Conservation (phyloP, 305 asterid genomes). For the Solanum hybrid region DNA sequence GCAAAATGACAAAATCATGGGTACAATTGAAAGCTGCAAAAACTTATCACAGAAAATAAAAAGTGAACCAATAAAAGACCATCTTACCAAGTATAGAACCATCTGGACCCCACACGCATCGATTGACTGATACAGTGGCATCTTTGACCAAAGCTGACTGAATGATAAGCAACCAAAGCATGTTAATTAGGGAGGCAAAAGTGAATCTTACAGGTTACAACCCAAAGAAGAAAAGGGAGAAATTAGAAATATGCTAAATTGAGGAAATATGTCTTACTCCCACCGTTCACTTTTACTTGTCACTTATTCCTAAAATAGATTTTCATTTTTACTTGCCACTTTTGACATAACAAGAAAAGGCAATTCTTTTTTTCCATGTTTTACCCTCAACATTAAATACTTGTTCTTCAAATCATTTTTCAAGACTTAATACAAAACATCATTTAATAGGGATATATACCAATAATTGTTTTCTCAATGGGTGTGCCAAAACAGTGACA, state of each 20-base stretch:
- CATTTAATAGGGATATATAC: background rate
- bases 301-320: background rate
- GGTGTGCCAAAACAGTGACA: background rate
- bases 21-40: background rate
- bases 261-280: background rate
- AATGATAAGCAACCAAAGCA: slow-evolving; percentile 14
- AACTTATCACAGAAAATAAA: slow-evolving; percentile 4
- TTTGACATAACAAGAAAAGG: background rate
- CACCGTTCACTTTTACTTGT: background rate
- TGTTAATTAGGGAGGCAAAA: background rate
- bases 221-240: background rate
- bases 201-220: background rate
- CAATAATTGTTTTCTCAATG: background rate
- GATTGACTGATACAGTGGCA: slow-evolving; percentile 75
- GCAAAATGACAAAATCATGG: slow-evolving; percentile 9
- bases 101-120: slow-evolving; percentile 94
- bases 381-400: background rate
- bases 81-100: slow-evolving; percentile 83
- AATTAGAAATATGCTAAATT: background rate
- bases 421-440: background rate
- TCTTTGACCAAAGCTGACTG: slow-evolving; percentile 89
- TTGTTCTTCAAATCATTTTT: background rate
- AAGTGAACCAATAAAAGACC: background rate
- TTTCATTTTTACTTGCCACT: background rate
- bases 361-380: background rate